Evolutionary conservation across 1,139 yeast genomes (phyloP).

Genomic region (Diutina neorugosa): DNA sequence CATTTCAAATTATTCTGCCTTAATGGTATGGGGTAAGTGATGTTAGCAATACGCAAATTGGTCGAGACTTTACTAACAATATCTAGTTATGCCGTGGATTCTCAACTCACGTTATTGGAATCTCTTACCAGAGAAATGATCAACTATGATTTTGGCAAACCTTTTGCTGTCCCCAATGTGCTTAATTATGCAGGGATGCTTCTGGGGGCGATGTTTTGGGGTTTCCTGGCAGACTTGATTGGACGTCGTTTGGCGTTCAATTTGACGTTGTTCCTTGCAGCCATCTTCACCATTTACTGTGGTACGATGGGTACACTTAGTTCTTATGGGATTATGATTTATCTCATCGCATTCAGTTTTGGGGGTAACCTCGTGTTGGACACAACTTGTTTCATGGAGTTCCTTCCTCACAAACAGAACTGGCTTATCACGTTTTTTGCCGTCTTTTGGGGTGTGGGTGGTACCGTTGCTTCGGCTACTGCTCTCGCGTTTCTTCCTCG

Average conservation of each 20-base stretch:
- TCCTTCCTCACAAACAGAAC: background rate
- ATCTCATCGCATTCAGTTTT: background rate
- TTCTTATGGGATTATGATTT: background rate
- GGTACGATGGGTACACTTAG: background rate
- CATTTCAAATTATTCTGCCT: constrained; percentile 31
- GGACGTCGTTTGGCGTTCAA: constrained; percentile 50
- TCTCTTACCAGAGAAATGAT: constrained; percentile 28
- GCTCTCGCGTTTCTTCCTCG: background rate
- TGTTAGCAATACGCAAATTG: background rate
- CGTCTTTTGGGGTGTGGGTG: constrained; percentile 3
- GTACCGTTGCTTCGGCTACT: background rate
- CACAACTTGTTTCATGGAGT: background rate
- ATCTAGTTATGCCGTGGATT: constrained; percentile 39
- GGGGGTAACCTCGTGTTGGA: constrained; percentile 4
- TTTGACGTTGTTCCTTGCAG: constrained; percentile 28
- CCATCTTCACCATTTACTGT: background rate
- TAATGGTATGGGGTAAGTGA: constrained; percentile 39
- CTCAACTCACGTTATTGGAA: constrained; percentile 39
- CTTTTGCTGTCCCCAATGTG: constrained; percentile 19
- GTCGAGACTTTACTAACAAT: background rate
- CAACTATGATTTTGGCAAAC: constrained; percentile 29
- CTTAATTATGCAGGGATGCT: constrained; percentile 29
- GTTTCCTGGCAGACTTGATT: constrained; percentile 45
- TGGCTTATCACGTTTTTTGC: constrained; percentile 3
- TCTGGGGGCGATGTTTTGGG: constrained; percentile 45